Evolutionary conservation across 371 early-diverging fungal species (phyloP), one percentile per base, ranked within the genome.

Genomic region (Coemansia sp.): DNA sequence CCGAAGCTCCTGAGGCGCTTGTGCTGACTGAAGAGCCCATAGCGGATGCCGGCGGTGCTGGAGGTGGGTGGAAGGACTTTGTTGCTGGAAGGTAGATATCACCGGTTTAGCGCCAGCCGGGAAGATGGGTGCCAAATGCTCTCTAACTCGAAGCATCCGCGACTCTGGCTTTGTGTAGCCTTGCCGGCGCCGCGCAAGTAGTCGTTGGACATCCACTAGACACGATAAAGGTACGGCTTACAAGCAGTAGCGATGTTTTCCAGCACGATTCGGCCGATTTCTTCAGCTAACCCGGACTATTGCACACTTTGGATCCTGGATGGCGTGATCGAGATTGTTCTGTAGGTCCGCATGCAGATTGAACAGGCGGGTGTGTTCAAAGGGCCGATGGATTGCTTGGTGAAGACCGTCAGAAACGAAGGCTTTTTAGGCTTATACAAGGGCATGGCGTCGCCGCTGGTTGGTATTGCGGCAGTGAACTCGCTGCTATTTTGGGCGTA

Each of bases 381-480:
- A 9, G 88, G 89, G 31, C 88, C 89, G 0, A 79, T 86, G 78
- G 89, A 89, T 65, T 91, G 91, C 61, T 57, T 85, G 4, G 61
- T 82, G 30, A 86, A 86, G 68, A 90, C 87, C 1, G 78, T 87
- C 13, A 71, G 77, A 14, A 85, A 85, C 55, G 88, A 87, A 67
- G 88, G 90, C 4, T 78, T 88, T 58, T 77, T 87, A 14, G 88
- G 88, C 0, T 76, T 91, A n/a, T 92, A 90, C 76, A 89, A 89
- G 81, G 91, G 91, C 31, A 91, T 91, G 91, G 87, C 88, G 26
- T 86, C 88, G 72, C 91, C 91, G 31, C 69, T 91, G 58, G 78
- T 89, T n/a, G 92, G 92, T 20, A 88, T 91, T 31, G 88, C 89
- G 13, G 88, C 90, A 1, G 92, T 92, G 55, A 92, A 92, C 59